phyloP scores from a whole-genome alignment of 1,139 yeast genomes.

The Pichia sp. region DNA sequence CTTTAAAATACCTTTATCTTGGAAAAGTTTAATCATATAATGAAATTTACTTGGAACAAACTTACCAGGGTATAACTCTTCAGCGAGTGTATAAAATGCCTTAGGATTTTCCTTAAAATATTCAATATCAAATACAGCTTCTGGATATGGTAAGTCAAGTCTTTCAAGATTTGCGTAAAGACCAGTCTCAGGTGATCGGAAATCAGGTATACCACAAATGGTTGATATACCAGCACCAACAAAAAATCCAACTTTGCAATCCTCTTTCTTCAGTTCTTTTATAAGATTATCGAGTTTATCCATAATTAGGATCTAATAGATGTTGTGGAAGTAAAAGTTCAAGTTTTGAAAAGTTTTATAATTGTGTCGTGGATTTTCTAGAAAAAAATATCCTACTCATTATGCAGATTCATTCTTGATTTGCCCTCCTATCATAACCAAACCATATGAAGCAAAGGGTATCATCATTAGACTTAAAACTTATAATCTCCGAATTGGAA shows the following conservation, averaged over 20 bases:
- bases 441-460: constrained; percentile 61
- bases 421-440: not conserved
- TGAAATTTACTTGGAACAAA: constrained; percentile 81
- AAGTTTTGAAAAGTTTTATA: not conserved
- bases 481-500: constrained; percentile 61
- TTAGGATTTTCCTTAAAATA: constrained; percentile 67
- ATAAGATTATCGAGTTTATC: no score
- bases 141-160: constrained; percentile 79
- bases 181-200: constrained; percentile 88
- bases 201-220: constrained; percentile 90
- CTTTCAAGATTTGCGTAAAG: constrained; percentile 72
- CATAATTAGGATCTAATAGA: no score
- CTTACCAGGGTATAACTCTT: constrained; percentile 81
- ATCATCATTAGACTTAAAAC: constrained; percentile 72
- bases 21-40: constrained; percentile 55
- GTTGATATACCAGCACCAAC: constrained; percentile 95
- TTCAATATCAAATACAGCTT: constrained; percentile 89
- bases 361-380: no score
- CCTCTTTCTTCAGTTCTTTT: constrained; percentile 19
- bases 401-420: no score
- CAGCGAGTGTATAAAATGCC: constrained; percentile 79
- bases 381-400: no score
- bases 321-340: not conserved
- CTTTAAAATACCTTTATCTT: constrained; percentile 52
- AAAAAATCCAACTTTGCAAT: constrained; percentile 33